Evolutionary conservation across 805 yeast genomes (phyloP), one percentile per base, ranked within the genome.

Genomic region (Naumovozyma baii): DNA sequence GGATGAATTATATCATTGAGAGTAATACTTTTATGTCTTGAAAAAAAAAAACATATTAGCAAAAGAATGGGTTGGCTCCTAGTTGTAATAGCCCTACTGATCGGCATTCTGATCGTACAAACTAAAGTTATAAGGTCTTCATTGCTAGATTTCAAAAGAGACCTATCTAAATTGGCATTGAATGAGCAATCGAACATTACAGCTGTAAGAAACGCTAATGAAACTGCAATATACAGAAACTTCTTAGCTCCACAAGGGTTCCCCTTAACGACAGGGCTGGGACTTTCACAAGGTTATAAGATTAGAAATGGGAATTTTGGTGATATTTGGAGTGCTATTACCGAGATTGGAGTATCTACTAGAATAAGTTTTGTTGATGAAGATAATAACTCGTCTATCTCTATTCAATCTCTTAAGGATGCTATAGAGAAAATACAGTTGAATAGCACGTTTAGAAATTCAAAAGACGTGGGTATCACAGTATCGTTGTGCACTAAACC

Each of bases 211-310:
- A 66, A 70, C 33, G 66, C 68, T 4, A 68, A 72, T 37, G 94
- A 87, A 56, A 74, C 88, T 13, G 88, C 95, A 0, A 66, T 83
- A 9, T 79, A 83, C 58, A 71, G 92, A 46, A 80, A 86, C 37
- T 76, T 76, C 34, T 77, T 81, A 48, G 75, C 83, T 25, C 92
- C 88, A 17, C 78, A 75, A 54, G 83, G 85, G 4, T 56, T 74
- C 42, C 80, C 83, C 0, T 66, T 87, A 40, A 68, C 80, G 17
- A 72, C 83, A 2, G 94, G 94, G 0, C 61, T 83, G 40, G 74
- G 76, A 34, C 71, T 87, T 18, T 69, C 84, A 33, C 67, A 72
- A 18, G 78, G 74, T 28, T 82, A 80, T 55, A 73, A 72, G 46
- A 54, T 81, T 17, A 67, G 95, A 49, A 80, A 83, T 55, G 95